A percentile compares a stretch with the other conserved stretches of the same genome.
Conservation (phyloP, 2,329 filamentous ascomycete species). For the Stachybotrys elegans region DNA sequence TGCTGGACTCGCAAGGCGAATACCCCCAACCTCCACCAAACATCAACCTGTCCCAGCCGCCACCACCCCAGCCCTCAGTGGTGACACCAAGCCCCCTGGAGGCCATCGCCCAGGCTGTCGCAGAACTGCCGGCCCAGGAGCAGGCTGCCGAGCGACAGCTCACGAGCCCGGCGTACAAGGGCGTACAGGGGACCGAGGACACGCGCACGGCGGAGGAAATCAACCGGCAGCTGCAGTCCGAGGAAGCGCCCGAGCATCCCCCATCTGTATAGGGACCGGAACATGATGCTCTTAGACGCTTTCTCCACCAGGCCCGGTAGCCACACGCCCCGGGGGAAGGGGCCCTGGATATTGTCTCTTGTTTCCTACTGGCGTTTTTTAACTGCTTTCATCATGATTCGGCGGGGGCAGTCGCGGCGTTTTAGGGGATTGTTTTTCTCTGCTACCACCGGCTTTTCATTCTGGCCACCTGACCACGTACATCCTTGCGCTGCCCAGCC, state of each 20-base stretch:
- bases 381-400: no score
- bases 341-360: no score
- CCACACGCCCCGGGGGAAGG: no score
- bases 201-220: slow-evolving; percentile 47
- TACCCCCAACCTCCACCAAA: slow-evolving; percentile 79
- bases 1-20: slow-evolving; percentile 79
- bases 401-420: no score
- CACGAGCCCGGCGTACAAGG: slow-evolving; percentile 27
- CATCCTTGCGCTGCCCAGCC: no score
- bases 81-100: slow-evolving; percentile 32
- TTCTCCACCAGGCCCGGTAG: no score
- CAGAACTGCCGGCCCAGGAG: slow-evolving; percentile 36
- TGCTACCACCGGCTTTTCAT: no score
- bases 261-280: no score
- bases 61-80: slow-evolving; percentile 17
- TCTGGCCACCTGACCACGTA: no score
- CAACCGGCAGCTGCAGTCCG: slow-evolving; percentile 45
- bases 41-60: slow-evolving; percentile 55
- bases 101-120: slow-evolving; percentile 45
- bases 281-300: no score
- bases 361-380: no score
- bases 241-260: slow-evolving; percentile 15
- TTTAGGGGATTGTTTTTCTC: no score
- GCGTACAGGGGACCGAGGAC: slow-evolving; percentile 35
- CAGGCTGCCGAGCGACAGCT: slow-evolving; percentile 31